These are phyloP conservation scores for Chytriomyces confervae DNA, from an alignment of 192 early-diverging fungal genomes.

Conservation along the genomic window DNA sequence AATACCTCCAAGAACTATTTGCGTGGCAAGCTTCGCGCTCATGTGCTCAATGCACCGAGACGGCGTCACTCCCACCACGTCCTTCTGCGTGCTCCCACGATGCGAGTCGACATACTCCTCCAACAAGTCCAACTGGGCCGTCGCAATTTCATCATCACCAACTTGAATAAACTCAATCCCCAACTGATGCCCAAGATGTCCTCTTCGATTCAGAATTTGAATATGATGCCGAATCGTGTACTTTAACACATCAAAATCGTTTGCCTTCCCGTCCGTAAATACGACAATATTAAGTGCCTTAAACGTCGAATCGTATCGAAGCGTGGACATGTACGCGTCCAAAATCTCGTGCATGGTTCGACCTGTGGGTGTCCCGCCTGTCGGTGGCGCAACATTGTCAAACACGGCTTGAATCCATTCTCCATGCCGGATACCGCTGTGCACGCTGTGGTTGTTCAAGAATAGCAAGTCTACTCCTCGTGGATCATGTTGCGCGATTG, in stretches of 20 bases:
- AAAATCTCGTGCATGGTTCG: slow-evolving; percentile 6
- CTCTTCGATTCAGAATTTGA: neutral
- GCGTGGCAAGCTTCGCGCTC: neutral
- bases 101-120: slow-evolving; percentile 6
- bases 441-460: slow-evolving; percentile 2
- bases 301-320: slow-evolving; percentile 14
- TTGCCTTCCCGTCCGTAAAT: slow-evolving; percentile 19
- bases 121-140: neutral
- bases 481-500: slow-evolving; percentile 6
- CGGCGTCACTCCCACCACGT: slow-evolving; percentile 25
- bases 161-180: slow-evolving; percentile 30
- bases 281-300: slow-evolving; percentile 18
- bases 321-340: slow-evolving; percentile 11
- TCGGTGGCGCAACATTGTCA: neutral
- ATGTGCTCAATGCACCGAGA: neutral
- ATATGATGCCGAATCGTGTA: slow-evolving; percentile 16
- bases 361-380: slow-evolving; percentile 13
- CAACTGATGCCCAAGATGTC: slow-evolving; percentile 20
- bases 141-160: slow-evolving; percentile 20
- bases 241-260: neutral
- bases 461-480: slow-evolving; percentile 13
- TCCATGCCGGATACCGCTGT: neutral
- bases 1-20: neutral
- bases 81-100: neutral
- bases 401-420: slow-evolving; percentile 6